Conservation (phyloP, 495 filamentous ascomycete genomes). For the Podospora australis region DNA sequence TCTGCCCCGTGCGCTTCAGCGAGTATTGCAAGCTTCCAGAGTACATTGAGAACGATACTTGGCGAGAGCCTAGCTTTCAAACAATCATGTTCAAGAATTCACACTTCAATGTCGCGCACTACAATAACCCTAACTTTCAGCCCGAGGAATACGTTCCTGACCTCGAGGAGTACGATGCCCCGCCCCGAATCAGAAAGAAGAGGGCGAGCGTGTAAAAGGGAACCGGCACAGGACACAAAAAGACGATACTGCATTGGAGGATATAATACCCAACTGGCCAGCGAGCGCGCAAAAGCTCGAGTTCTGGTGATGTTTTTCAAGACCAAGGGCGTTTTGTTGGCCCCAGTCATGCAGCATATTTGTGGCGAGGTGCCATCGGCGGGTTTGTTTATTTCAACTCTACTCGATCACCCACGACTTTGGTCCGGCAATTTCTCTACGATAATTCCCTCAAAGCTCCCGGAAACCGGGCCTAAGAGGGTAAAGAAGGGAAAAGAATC, state of each 20-base stretch:
- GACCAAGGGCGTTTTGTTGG: neutral
- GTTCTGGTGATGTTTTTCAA: no score
- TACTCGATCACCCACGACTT: no score
- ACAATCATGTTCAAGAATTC: slow-evolving; percentile 53
- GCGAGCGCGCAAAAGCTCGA: neutral
- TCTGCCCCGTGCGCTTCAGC: slow-evolving; percentile 39
- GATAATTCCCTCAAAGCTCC: neutral
- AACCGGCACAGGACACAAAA: slow-evolving; percentile 1
- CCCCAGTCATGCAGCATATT: no score
- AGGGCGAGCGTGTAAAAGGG: slow-evolving; percentile 31
- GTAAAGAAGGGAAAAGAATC: no score
- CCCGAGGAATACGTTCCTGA: slow-evolving; percentile 55
- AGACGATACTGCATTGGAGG: neutral
- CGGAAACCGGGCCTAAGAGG: no score
- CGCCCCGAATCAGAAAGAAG: slow-evolving; percentile 28
- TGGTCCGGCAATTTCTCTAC: neutral
- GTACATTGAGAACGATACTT: slow-evolving; percentile 31
- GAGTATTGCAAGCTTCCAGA: slow-evolving; percentile 39
- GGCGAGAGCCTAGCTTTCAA: slow-evolving; percentile 44
- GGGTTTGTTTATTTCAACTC: neutral
- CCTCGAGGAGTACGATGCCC: slow-evolving; percentile 30
- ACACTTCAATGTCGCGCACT: slow-evolving; percentile 78
- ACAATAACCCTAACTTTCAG: slow-evolving; percentile 78
- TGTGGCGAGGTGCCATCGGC: neutral
- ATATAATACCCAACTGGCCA: slow-evolving; percentile 3